A percentile compares a stretch with the other conserved stretches of the same genome.
Conservation (phyloP, 257 asterid genomes). For the Forsythia suspensa region DNA sequence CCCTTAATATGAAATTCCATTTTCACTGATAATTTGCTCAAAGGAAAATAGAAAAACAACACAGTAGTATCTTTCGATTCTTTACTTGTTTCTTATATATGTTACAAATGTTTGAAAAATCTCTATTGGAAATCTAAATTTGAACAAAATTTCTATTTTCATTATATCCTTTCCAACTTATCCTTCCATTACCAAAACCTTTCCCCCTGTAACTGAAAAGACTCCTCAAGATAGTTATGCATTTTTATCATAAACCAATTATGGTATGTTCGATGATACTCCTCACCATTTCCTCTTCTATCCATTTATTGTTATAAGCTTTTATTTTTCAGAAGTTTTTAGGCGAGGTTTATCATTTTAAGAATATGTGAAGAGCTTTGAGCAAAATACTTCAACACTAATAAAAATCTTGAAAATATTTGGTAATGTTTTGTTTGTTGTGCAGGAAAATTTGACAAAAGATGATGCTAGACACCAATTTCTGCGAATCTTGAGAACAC, state of each 20-base stretch:
- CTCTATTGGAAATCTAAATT: background rate
- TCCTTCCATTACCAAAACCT: background rate
- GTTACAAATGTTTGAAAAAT: background rate
- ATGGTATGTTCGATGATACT: slow-evolving; percentile 5
- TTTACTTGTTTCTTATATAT: slow-evolving; percentile 10
- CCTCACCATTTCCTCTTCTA: background rate
- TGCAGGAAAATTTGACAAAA: slow-evolving; percentile 86
- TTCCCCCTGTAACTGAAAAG: background rate
- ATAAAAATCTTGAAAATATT: slow-evolving; percentile 4
- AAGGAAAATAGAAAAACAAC: background rate
- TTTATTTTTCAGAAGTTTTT: background rate
- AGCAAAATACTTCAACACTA: background rate
- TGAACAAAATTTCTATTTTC: background rate
- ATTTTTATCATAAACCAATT: background rate
- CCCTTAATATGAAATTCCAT: background rate
- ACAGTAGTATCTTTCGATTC: slow-evolving; percentile 1
- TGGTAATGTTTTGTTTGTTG: slow-evolving; percentile 14
- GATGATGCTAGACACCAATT: slow-evolving; percentile 98
- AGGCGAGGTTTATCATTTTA: background rate
- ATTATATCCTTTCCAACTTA: background rate
- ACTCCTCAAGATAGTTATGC: background rate
- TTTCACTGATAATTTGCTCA: background rate
- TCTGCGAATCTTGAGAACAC: slow-evolving; percentile 84
- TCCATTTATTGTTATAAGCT: background rate
- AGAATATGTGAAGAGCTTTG: background rate